These are phyloP conservation scores for Leishmania gerbilli DNA, from an alignment of 208 protist genomes.

Conservation along the genomic window DNA sequence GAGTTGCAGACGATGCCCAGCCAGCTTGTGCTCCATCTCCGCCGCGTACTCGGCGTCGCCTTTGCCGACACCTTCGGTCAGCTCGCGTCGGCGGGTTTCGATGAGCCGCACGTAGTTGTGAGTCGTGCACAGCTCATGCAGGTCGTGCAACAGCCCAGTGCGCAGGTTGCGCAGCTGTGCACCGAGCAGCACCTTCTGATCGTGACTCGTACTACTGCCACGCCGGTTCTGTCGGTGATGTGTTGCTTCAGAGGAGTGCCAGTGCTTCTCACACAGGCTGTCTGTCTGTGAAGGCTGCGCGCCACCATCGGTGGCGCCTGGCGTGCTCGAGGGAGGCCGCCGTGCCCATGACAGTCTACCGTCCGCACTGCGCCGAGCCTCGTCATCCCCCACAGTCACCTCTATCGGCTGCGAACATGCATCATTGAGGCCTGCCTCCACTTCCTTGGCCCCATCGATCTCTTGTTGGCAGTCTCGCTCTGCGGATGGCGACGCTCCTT, in stretches of 20 bases:
- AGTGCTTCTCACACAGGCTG: too few species aligned
- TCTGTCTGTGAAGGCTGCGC: not conserved
- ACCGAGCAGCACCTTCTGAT: slow-evolving; percentile 1
- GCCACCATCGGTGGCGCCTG: not conserved
- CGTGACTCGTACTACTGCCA: not conserved
- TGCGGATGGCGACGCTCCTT: not conserved
- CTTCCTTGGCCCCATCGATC: not conserved
- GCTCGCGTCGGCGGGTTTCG: slow-evolving; percentile 37
- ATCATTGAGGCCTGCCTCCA: not conserved
- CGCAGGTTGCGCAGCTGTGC: slow-evolving; percentile 39
- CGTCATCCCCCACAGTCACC: not conserved
- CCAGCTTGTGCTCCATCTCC: slow-evolving; percentile 51
- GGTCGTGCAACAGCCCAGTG: slow-evolving; percentile 51
- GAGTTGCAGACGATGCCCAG: slow-evolving; percentile 33
- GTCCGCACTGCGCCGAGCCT: not conserved
- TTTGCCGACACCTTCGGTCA: slow-evolving; percentile 20
- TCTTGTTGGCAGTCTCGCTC: not conserved
- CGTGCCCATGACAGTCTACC: not conserved
- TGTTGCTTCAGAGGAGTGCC: not conserved
- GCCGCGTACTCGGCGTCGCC: slow-evolving; percentile 53
- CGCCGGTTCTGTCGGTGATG: not conserved
- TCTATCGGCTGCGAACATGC: not conserved
- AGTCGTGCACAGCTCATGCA: slow-evolving; percentile 59
- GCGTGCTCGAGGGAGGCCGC: not conserved
- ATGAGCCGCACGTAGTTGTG: slow-evolving; percentile 79